Evolutionary conservation across 768 basidiomycete genomes (phyloP).

Genomic region (Mycena sanguinolenta): DNA sequence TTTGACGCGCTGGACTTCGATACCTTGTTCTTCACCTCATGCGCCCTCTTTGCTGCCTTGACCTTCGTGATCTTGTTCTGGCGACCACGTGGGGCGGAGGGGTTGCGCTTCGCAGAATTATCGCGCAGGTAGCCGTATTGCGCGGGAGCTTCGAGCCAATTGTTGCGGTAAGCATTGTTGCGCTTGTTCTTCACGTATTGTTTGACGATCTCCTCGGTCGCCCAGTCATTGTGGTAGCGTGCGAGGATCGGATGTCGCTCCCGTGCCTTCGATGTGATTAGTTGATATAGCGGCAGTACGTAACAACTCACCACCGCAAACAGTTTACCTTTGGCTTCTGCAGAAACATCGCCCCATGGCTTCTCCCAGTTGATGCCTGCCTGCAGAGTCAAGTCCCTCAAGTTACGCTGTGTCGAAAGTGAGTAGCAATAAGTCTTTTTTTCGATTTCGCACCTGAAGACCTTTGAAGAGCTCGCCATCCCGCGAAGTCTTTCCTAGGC

Average conservation of each 20-base stretch:
- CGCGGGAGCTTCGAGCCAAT: conserved; percentile 30
- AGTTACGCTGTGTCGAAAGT: conserved; percentile 7
- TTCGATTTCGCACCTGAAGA: neutral
- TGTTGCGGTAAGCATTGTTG: conserved; percentile 23
- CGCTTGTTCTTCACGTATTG: conserved; percentile 39
- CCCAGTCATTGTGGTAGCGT: conserved; percentile 40
- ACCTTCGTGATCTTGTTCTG: neutral
- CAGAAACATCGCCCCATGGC: conserved; percentile 23
- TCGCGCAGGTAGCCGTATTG: conserved; percentile 38
- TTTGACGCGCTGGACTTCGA: no score
- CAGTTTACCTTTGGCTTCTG: conserved; percentile 19
- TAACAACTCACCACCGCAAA: conserved; percentile 13
- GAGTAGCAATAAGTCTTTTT: no score
- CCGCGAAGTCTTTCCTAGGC: neutral
- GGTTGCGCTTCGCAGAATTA: conserved; percentile 35
- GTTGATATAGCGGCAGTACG: neutral
- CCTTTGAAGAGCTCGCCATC: neutral
- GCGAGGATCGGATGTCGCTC: conserved; percentile 2
- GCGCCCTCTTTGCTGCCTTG: no score
- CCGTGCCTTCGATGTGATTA: neutral
- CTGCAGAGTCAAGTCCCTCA: conserved; percentile 20
- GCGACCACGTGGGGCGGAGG: neutral
- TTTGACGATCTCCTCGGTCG: conserved; percentile 38
- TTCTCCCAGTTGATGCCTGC: conserved; percentile 27
- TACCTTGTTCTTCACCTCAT: neutral